Percentiles rank a stretch among this genome's conserved stretches.
Evolutionary conservation across 140 eudicot species (phyloP).

Genomic region (Anethum foeniculum): DNA sequence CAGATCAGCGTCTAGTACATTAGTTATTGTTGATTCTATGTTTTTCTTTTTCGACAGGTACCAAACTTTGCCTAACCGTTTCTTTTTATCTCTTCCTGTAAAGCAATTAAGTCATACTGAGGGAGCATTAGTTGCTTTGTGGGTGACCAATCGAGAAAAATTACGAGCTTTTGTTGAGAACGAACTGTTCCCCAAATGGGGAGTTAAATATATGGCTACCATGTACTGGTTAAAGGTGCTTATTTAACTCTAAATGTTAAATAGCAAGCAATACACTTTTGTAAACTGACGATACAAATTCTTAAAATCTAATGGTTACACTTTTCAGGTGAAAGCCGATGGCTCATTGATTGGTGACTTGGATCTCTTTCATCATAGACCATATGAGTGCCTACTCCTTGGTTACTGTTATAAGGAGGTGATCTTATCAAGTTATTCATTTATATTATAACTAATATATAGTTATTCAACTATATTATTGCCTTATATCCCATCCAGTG

Average conservation of each 20-base stretch:
- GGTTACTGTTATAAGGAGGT: constrained; percentile 58
- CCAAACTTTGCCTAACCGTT: constrained; percentile 73
- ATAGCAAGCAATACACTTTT: background rate
- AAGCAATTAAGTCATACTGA: constrained; percentile 47
- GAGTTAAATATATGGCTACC: constrained; percentile 67
- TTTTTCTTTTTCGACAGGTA: constrained; percentile 41
- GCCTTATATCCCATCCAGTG: background rate
- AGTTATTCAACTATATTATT: background rate
- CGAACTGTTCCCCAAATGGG: constrained; percentile 86
- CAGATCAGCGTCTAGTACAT: background rate
- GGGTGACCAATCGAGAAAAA: constrained; percentile 96
- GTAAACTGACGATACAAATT: background rate
- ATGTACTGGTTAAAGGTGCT: constrained; percentile 82
- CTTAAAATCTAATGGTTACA: constrained; percentile 1
- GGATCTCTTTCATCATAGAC: constrained; percentile 93
- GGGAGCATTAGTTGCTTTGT: constrained; percentile 81
- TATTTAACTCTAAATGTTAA: background rate
- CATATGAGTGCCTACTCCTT: constrained; percentile 86
- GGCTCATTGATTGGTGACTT: constrained; percentile 74
- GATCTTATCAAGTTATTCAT: constrained; percentile 8
- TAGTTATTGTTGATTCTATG: background rate
- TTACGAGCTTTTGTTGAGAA: constrained; percentile 70
- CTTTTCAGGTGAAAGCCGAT: constrained; percentile 76
- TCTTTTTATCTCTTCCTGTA: constrained; percentile 78
- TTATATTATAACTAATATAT: background rate